phyloP scores from a whole-genome alignment of 1,139 yeast genomes.

The Suzukiozyma palmioleophila region DNA sequence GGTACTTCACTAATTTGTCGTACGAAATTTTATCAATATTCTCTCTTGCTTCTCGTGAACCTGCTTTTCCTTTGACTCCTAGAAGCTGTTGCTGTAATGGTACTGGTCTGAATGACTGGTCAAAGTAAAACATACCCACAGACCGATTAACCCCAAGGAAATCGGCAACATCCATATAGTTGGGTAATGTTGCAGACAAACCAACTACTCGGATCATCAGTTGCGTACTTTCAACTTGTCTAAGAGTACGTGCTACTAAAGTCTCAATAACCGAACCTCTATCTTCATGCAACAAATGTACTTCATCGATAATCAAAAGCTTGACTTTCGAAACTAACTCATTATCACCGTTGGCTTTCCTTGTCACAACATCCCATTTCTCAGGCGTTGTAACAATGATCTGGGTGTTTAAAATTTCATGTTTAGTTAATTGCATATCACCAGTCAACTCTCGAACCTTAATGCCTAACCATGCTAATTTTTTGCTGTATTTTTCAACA shows the following conservation, averaged over 20 bases:
- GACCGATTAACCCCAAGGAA: slow-evolving; percentile 87
- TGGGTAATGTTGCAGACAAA: slow-evolving; percentile 92
- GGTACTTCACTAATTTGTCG: slow-evolving; percentile 66
- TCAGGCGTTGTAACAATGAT: slow-evolving; percentile 96
- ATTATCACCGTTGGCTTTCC: slow-evolving; percentile 82
- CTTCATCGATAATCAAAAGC: slow-evolving; percentile 89
- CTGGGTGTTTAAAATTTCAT: slow-evolving; percentile 82
- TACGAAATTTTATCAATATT: slow-evolving; percentile 75
- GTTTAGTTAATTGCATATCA: slow-evolving; percentile 88
- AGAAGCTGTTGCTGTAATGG: slow-evolving; percentile 85
- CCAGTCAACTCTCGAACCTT: slow-evolving; percentile 90
- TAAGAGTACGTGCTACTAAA: slow-evolving; percentile 86
- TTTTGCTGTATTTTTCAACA: slow-evolving; percentile 79
- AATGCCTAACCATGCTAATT: slow-evolving; percentile 81
- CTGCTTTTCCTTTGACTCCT: slow-evolving; percentile 85
- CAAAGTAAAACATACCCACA: slow-evolving; percentile 91
- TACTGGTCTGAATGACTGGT: slow-evolving; percentile 88
- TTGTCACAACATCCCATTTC: slow-evolving; percentile 98
- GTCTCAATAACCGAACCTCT: slow-evolving; percentile 98
- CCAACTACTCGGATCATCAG: slow-evolving; percentile 96
- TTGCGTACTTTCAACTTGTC: slow-evolving; percentile 93
- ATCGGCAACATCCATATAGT: slow-evolving; percentile 91
- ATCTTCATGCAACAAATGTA: slow-evolving; percentile 93
- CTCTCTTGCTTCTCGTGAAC: slow-evolving; percentile 62
- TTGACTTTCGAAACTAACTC: slow-evolving; percentile 84